Base-by-base conservation (phyloP, 164 flowering plant genomes). In the Chloranthus sessilifolius region DNA sequence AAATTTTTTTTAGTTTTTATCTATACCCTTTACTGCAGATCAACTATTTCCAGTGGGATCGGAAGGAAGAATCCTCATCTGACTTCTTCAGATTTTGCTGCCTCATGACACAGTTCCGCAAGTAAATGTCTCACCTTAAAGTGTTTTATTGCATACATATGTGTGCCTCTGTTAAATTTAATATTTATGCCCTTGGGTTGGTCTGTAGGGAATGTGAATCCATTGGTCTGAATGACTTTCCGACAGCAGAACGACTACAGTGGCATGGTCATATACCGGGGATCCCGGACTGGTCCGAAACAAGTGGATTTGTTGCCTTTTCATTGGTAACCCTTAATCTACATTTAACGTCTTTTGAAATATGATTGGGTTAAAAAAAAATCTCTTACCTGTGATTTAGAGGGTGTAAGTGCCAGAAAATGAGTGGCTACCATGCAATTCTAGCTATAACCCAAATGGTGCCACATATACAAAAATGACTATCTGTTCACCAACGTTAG, bases 1-100 rank as follows among this genome's bases (percentile, higher is more conserved):
- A 23, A 21, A 14, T n/a, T n/a, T 23, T 26, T 47, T 37, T 38
- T 17, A 20, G 27, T 22, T 9, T 46, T 11, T 45, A 1, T 20
- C 6, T 26, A 5, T 26, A 26, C 6, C 7, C 36, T n/a, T 28
- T 40, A 35, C 30, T 75, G 50, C 76, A 90, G 97, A 61, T 87
- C n/a, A 90, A 90, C 67, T 90, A 85, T 62, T 87, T 90, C 54
- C 74, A 70, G 27, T 90, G 98, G 98, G 98, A 90, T 66, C 83
- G 80, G 70, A 84, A 74, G 67, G 89, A 84, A 59, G 91, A 81
- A 45, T 53, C 81, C 1, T 69, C 77, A 56, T 71, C 84, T 20
- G 95, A 85, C 53, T 82, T 81, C 53, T 85, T 76, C 71, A 81
- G 95, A 71, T 90, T 90, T 65, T 84, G 95, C 80, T 21, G 79